phyloP scores from a whole-genome alignment of 75 land plant genomes.

The Selaginella tamariscina region DNA sequence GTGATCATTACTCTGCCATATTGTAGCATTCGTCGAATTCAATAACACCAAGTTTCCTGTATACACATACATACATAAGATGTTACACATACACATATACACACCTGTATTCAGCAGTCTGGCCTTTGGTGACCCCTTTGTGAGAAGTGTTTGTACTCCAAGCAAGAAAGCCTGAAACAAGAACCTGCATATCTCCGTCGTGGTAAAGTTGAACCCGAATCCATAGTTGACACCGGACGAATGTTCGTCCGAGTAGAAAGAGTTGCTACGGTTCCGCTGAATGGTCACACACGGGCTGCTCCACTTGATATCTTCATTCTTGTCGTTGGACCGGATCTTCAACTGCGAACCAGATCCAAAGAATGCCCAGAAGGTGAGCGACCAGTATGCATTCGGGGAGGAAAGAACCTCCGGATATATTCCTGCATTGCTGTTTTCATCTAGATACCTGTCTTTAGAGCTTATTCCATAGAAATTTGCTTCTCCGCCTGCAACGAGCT shows the following conservation, averaged over 20 bases:
- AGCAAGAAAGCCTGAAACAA: background rate
- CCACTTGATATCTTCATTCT: background rate
- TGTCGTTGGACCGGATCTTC: background rate
- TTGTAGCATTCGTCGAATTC: too few species aligned
- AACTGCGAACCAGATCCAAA: background rate
- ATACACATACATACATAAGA: too few species aligned
- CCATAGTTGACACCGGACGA: background rate
- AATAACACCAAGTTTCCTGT: too few species aligned
- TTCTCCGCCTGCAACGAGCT: too few species aligned
- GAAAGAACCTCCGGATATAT: background rate
- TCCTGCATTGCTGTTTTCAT: background rate
- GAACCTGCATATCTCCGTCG: background rate
- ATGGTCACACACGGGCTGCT: background rate
- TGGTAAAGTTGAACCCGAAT: background rate
- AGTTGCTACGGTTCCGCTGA: background rate
- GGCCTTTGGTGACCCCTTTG: too few species aligned
- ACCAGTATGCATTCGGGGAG: background rate
- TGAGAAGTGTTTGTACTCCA: background rate
- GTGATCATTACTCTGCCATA: too few species aligned
- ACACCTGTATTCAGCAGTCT: too few species aligned
- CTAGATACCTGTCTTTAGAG: background rate
- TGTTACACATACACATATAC: too few species aligned
- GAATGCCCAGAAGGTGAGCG: background rate
- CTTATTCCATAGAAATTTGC: background rate
- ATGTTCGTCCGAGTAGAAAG: background rate